phyloP scores from a whole-genome alignment of 2,329 filamentous ascomycete species.

The Cladobotryum protrusum region DNA sequence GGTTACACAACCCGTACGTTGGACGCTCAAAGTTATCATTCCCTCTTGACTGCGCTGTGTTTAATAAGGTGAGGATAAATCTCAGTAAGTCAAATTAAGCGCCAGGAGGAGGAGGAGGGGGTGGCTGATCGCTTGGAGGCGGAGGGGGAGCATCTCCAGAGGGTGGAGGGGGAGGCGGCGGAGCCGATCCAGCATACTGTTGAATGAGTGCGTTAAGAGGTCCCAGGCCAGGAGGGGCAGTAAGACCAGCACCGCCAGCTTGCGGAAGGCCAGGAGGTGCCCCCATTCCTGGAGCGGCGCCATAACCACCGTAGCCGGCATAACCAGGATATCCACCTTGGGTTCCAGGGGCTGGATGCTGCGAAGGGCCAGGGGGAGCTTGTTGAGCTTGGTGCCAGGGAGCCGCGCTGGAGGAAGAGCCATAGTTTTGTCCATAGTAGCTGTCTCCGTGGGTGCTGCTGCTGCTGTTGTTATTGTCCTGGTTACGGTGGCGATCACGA shows the following conservation, averaged over 20 bases:
- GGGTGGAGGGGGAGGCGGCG: conserved; percentile 57
- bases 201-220: conserved; percentile 61
- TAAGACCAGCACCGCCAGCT: conserved; percentile 42
- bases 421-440: conserved; percentile 22
- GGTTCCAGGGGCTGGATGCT: conserved; percentile 47
- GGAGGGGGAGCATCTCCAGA: conserved; percentile 47
- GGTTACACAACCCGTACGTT: background rate
- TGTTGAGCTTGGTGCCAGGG: conserved; percentile 42
- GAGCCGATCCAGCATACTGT: conserved; percentile 51
- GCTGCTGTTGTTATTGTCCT: conserved; percentile 27
- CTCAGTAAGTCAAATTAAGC: conserved; percentile 28
- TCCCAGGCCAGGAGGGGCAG: conserved; percentile 49
- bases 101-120: conserved; percentile 55
- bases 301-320: conserved; percentile 42
- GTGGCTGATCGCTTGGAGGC: conserved; percentile 38
- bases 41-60: conserved; percentile 4
- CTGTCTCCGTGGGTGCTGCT: conserved; percentile 16
- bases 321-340: conserved; percentile 53
- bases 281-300: conserved; percentile 39
- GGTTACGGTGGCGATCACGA: conserved; percentile 50
- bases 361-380: conserved; percentile 11
- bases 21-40: background rate
- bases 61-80: conserved; percentile 5
- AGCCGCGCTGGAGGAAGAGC: conserved; percentile 21
- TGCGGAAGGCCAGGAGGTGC: conserved; percentile 35